Evolutionary conservation across 139 green algal species (phyloP).

Genomic region (Astrephomene gubernaculifera): DNA sequence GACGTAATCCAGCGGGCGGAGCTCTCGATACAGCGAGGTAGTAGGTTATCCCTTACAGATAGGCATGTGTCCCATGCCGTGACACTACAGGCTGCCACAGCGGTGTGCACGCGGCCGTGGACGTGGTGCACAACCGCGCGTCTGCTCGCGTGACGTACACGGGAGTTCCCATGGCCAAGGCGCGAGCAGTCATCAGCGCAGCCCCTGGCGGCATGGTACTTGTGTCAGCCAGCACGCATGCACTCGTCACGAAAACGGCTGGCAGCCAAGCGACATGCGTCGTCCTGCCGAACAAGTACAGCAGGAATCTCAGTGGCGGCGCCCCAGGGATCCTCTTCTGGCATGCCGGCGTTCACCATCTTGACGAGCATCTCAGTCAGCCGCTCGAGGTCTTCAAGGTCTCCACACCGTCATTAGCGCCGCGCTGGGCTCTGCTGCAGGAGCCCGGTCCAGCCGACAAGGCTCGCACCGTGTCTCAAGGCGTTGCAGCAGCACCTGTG

Average conservation of each 20-base stretch:
- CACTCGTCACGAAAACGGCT: neutral
- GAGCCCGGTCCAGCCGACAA: neutral
- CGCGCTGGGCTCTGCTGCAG: neutral
- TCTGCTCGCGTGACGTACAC: neutral
- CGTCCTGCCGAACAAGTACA: neutral
- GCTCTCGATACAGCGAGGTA: too few species aligned
- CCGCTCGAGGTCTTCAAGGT: neutral
- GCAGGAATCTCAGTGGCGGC: neutral
- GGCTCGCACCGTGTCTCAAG: neutral
- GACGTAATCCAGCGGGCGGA: too few species aligned
- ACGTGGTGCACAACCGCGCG: neutral
- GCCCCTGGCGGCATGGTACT: slow-evolving; percentile 1
- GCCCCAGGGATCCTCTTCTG: neutral
- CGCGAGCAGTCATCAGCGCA: slow-evolving; percentile 4
- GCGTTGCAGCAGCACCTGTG: neutral
- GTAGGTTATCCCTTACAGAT: too few species aligned
- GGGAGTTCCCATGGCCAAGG: neutral
- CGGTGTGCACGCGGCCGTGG: neutral
- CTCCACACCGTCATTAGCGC: neutral
- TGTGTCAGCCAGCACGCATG: neutral
- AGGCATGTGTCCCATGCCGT: too few species aligned
- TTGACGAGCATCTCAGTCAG: neutral
- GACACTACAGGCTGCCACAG: slow-evolving; percentile 15
- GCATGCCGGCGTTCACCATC: neutral
- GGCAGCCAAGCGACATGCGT: neutral